Percentiles rank a stretch among this genome's conserved stretches.
Evolutionary conservation across 345 rosid genomes (phyloP).

Genomic region (Populus simonii): DNA sequence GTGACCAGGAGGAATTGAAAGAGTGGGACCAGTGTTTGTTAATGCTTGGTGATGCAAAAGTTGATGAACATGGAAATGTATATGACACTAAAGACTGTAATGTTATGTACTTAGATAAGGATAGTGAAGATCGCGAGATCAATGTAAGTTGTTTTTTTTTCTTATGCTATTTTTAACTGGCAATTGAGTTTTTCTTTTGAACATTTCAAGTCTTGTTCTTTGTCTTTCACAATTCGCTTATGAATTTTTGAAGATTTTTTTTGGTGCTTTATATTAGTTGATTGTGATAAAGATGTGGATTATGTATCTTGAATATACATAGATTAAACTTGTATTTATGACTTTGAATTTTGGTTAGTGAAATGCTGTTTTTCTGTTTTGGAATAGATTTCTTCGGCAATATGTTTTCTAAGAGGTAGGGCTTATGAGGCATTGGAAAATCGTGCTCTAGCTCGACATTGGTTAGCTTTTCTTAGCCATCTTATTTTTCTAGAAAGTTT

Average conservation of each 20-base stretch:
- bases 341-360: background rate
- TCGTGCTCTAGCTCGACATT: slow-evolving; percentile 80
- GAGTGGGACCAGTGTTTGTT: slow-evolving; percentile 95
- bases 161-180: background rate
- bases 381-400: slow-evolving; percentile 77
- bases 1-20: slow-evolving; percentile 76
- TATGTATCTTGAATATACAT: background rate
- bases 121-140: slow-evolving; percentile 91
- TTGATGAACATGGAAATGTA: slow-evolving; percentile 80
- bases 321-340: background rate
- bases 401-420: slow-evolving; percentile 91
- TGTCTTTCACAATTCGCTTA: background rate
- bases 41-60: slow-evolving; percentile 87
- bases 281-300: background rate
- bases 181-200: background rate
- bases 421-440: slow-evolving; percentile 91
- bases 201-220: background rate
- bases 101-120: slow-evolving; percentile 72
- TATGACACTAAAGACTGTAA: slow-evolving; percentile 63
- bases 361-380: slow-evolving; percentile 3
- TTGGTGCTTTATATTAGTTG: background rate
- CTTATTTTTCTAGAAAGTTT: background rate
- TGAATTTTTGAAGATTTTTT: background rate
- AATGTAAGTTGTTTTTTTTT: slow-evolving; percentile 42
- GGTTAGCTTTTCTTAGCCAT: slow-evolving; percentile 45